Conservation (phyloP, 805 yeast species). For the Yamadazyma phyllophila region DNA sequence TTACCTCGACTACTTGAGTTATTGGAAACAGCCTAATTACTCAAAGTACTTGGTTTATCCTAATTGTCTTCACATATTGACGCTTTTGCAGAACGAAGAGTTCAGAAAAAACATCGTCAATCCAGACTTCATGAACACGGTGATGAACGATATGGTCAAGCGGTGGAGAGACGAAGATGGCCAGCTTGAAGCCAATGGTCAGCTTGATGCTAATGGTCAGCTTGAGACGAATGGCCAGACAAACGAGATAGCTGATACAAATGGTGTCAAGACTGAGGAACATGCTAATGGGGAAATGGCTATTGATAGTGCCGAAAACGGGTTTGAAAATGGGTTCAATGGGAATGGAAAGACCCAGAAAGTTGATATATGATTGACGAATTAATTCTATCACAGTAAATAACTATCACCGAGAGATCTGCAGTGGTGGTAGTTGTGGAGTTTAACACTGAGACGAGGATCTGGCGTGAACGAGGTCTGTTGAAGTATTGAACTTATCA, state of each 20-base stretch:
- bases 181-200: not conserved
- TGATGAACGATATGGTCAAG: slow-evolving; percentile 75
- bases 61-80: slow-evolving; percentile 78
- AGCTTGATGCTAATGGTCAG: not conserved
- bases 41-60: slow-evolving; percentile 78
- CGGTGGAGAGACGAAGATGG: slow-evolving; percentile 47
- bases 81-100: slow-evolving; percentile 52
- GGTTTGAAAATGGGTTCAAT: too few species aligned
- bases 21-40: slow-evolving; percentile 77
- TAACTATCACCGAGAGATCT: too few species aligned
- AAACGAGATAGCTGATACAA: not conserved
- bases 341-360: too few species aligned
- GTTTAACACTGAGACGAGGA: too few species aligned
- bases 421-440: too few species aligned
- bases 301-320: not conserved
- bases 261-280: not conserved
- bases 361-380: too few species aligned
- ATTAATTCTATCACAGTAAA: too few species aligned
- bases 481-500: too few species aligned
- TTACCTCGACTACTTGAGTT: slow-evolving; percentile 76
- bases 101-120: slow-evolving; percentile 56
- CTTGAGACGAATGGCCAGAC: not conserved
- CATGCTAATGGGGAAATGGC: not conserved
- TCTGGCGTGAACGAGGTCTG: too few species aligned
- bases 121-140: slow-evolving; percentile 53